Evolutionary conservation across 768 basidiomycete genomes (phyloP), one percentile per base, ranked within the genome.

Genomic region (Tylopilus plumbeoviolaceoides): DNA sequence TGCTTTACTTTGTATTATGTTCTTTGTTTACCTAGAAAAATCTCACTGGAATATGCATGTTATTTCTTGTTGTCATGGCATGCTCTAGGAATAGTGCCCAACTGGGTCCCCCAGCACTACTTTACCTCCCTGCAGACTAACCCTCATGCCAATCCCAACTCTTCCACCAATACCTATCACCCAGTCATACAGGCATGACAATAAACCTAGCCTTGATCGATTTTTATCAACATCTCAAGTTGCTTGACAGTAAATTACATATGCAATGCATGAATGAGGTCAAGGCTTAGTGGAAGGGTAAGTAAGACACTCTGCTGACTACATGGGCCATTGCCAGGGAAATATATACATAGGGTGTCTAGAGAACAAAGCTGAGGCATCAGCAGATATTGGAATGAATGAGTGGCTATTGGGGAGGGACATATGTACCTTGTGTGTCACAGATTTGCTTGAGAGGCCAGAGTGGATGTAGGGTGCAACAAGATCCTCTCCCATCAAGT

Each of bases 201-300:
- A 63, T 72, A 53, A 80, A 77, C n/a, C 76, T 75, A 0, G 71
- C 71, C 0, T 77, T 76, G 17, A 70, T 61, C 10, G 79, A 58
- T 40, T 73, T 72, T 35, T 70, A 60, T 18, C 70, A 65, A 25
- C 70, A 66, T 39, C 63, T 56, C 3, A 70, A 64, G 27, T 77
- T 73, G 3, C 69, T 67, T 51, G 71, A 68, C 1, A 81, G 78
- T 9, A 91, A 76, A 54, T 81, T 76, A 15, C 78, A 66, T 3
- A 91, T 75, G 53, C 83, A 84, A 90, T 76, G 40, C 81, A 81
- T 79, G 79, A 0, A 91, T 69, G 1, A 79, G 73, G 11, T 64
- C 62, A 4, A 90, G 76, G 7, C 90, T 71, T 5, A 70, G 69
- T 0, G 78, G 70, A 51, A 82, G 75, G 0, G 70, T 60, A n/a